phyloP scores from a whole-genome alignment of 2,329 filamentous ascomycete species.

The Colletotrichum liaoningense region DNA sequence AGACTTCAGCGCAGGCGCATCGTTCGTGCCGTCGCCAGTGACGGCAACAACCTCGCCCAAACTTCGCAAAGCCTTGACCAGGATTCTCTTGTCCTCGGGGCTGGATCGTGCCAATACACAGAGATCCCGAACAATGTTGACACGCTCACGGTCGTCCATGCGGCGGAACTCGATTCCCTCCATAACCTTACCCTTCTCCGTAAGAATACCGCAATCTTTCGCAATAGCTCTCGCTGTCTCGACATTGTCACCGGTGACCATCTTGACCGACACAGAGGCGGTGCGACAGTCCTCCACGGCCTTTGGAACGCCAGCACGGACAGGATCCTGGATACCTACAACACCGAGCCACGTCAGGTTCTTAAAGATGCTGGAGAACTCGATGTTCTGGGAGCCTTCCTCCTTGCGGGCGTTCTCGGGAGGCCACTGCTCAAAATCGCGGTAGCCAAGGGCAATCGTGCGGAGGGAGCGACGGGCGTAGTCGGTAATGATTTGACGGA shows the following conservation, averaged over 20 bases:
- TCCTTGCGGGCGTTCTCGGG: conserved; percentile 72
- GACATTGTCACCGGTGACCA: conserved; percentile 61
- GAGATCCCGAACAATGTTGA: conserved; percentile 59
- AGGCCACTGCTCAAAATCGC: conserved; percentile 76
- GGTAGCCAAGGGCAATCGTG: conserved; percentile 74
- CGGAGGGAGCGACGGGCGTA: conserved; percentile 77
- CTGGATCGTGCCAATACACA: conserved; percentile 75
- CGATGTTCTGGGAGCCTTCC: conserved; percentile 64
- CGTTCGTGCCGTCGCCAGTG: conserved; percentile 75
- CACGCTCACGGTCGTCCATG: conserved; percentile 60
- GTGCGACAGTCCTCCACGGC: conserved; percentile 32
- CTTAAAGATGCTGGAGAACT: conserved; percentile 55
- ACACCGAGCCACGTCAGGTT: conserved; percentile 55
- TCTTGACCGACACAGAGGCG: conserved; percentile 52
- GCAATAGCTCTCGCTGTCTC: conserved; percentile 62
- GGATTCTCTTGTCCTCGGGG: conserved; percentile 75
- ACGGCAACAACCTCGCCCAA: conserved; percentile 76
- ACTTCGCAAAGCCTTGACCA: conserved; percentile 73
- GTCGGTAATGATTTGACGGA: conserved; percentile 48
- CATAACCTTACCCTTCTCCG: conserved; percentile 69
- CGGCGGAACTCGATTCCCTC: conserved; percentile 70
- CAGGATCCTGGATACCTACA: conserved; percentile 39
- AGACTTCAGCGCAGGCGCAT: conserved; percentile 73
- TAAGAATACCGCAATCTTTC: conserved; percentile 64
- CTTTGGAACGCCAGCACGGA: conserved; percentile 36